A percentile compares a stretch with the other conserved stretches of the same genome.
These are phyloP conservation scores for Pyrenophora tritici-repentis DNA, from an alignment of 2,329 filamentous ascomycete genomes.

Conservation along the genomic window DNA sequence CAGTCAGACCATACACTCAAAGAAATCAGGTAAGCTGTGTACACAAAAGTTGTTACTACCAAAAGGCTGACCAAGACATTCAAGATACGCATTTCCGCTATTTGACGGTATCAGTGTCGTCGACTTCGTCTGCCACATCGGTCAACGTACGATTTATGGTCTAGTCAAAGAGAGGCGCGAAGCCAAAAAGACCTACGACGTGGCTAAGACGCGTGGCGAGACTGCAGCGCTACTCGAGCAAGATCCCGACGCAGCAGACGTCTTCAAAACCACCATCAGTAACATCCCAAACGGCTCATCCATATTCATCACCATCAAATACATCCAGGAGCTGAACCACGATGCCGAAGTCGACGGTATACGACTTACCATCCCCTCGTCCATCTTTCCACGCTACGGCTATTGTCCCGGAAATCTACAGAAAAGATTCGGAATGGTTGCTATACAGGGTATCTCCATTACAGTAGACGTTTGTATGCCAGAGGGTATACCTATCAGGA, in stretches of 20 bases:
- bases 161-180: slow-evolving; percentile 9
- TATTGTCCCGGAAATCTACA: neutral
- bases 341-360: slow-evolving; percentile 11
- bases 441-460: slow-evolving; percentile 3
- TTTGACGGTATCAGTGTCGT: slow-evolving; percentile 12
- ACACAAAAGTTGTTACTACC: no score
- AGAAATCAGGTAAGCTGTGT: slow-evolving; percentile 1
- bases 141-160: slow-evolving; percentile 8
- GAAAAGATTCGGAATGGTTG: neutral
- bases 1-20: neutral
- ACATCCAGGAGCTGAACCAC: slow-evolving; percentile 9
- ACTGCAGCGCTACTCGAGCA: slow-evolving; percentile 7
- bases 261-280: slow-evolving; percentile 8
- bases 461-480: slow-evolving; percentile 8
- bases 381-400: slow-evolving; percentile 4
- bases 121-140: slow-evolving; percentile 7
- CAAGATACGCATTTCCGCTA: slow-evolving; percentile 8
- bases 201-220: slow-evolving; percentile 3
- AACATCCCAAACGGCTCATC: neutral
- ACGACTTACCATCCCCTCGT: slow-evolving; percentile 4
- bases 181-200: slow-evolving; percentile 7
- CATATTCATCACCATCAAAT: slow-evolving; percentile 5
- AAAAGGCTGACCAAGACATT: neutral
- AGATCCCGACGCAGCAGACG: slow-evolving; percentile 8
- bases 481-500: slow-evolving; percentile 1